Conservation (phyloP, 192 early-diverging fungal genomes). For the Phlyctochytrium bullatum region DNA sequence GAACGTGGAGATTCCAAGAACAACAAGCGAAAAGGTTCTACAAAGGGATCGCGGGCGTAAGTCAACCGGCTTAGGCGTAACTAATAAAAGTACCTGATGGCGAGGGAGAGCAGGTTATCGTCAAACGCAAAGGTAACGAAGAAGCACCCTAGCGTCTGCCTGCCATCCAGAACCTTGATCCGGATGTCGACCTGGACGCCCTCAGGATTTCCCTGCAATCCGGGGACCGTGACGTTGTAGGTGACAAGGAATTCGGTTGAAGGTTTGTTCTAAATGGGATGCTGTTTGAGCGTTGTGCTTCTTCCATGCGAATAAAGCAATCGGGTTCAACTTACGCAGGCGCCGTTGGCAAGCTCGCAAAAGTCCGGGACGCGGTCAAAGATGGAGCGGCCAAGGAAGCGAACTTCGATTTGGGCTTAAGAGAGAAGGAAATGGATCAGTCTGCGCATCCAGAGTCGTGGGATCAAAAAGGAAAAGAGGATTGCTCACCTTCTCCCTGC, state of each 20-base stretch:
- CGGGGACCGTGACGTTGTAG: neutral
- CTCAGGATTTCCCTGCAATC: neutral
- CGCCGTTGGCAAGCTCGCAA: neutral
- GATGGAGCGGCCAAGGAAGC: neutral
- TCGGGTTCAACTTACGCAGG: neutral
- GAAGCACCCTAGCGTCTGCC: neutral
- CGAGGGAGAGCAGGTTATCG: neutral
- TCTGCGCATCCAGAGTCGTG: too few species aligned
- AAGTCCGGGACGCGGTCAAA: neutral
- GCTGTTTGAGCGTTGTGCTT: neutral
- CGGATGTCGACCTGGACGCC: neutral
- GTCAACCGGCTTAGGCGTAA: neutral
- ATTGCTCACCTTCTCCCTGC: neutral
- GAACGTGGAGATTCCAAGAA: neutral
- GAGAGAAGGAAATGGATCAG: neutral
- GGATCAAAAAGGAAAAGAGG: neutral
- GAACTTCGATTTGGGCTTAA: neutral
- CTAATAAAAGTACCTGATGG: neutral
- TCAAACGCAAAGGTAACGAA: neutral
- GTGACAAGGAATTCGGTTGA: neutral
- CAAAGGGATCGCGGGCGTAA: neutral
- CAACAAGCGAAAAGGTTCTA: neutral
- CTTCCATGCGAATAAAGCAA: neutral
- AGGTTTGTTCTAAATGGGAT: neutral
- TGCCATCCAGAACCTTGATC: neutral